Base-by-base conservation (phyloP, 768 basidiomycete species). In the Royoungia palumana region DNA sequence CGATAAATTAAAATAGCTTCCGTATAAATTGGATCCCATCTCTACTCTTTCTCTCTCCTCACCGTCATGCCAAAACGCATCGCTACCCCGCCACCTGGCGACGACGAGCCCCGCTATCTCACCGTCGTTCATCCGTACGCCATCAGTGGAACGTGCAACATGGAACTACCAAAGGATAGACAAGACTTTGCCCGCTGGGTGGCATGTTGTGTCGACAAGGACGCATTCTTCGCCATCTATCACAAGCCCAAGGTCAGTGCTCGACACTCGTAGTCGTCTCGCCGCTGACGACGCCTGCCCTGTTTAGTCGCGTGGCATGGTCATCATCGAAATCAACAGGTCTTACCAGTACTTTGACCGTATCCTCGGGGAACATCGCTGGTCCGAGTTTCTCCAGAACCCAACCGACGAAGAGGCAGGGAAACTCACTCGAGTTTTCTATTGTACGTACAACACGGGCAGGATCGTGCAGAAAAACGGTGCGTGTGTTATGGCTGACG, bases 91-190 rank as follows among this genome's bases (percentile, higher is more conserved):
- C 72, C 72, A 9, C 73, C 73, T 10, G 57, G 56, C 7, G 69
- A 74, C 28, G 75, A 77, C 28, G 77, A 75, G 41, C 75, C 75
- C 0, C 59, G 64, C 32, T 77, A 73, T 51, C 59, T 78, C 6
- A 70, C 72, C n/a, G 70, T 78, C 54, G 70, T 73, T 1, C 51
- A 70, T 34, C 77, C 76, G 0, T 78, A 74, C 47, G 75, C 75
- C 0, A 60, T 58, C 46, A 56, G 56, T 2, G 62, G 67, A 0
- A 61, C 71, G 14, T 70, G 73, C 20, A 70, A 75, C 46, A 68
- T 78, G 70, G 70, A 72, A 22, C 44, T 72, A 0, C 60, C 55
- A 35, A 60, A 51, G 6, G 76, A 77, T 30, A 64, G 67, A 28
- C 55, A 63, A 34, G 64, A 68, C 28, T 71, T 75, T 42, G 72